These are phyloP conservation scores for Syzygium jambos DNA, from an alignment of 345 rosid species.

Conservation along the genomic window DNA sequence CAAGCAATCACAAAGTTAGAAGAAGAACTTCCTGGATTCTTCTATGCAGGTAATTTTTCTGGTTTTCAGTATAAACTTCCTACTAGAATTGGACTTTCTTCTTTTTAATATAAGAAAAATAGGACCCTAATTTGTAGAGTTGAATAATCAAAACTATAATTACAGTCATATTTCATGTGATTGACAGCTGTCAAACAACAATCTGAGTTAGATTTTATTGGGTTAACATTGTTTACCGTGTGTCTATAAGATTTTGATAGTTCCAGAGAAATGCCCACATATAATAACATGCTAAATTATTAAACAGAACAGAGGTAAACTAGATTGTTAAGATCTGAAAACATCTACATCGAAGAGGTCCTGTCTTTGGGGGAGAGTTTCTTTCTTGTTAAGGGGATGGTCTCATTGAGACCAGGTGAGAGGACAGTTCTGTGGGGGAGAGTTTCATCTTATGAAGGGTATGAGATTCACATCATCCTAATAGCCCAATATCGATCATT, in stretches of 20 bases:
- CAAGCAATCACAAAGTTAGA: constrained; percentile 77
- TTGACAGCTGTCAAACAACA: neutral
- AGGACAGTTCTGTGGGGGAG: neutral
- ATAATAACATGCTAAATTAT: neutral
- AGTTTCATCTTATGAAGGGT: neutral
- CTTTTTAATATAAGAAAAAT: neutral
- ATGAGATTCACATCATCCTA: neutral
- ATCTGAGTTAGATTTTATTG: neutral
- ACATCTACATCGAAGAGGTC: neutral
- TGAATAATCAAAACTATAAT: neutral
- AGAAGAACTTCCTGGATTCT: constrained; percentile 81
- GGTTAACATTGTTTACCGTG: neutral
- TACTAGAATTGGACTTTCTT: neutral
- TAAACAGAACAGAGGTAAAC: neutral
- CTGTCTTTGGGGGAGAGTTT: neutral
- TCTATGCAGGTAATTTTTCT: constrained; percentile 63
- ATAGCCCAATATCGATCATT: neutral
- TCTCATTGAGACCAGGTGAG: neutral
- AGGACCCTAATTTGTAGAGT: neutral
- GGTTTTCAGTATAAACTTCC: neutral
- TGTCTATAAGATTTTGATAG: too few species aligned
- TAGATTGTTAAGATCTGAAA: neutral
- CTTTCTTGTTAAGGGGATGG: neutral
- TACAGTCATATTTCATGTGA: neutral
- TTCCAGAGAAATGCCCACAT: neutral